Conservation (phyloP, 352 stramenopile species). For the Globisporangium nunn region DNA sequence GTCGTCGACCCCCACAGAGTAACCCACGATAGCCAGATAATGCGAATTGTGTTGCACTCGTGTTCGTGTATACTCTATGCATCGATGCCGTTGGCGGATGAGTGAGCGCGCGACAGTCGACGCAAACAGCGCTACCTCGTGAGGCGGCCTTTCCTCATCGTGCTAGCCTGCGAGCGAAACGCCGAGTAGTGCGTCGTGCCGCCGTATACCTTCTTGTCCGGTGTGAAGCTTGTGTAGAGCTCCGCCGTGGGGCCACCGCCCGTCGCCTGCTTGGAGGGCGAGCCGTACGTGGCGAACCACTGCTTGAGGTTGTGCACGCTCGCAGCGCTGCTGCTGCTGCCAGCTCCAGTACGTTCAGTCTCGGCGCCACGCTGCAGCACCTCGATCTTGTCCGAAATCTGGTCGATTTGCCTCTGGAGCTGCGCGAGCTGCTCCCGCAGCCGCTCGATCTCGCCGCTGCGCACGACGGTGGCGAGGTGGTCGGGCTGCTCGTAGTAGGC, state of each 20-base stretch:
- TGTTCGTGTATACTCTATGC: background rate
- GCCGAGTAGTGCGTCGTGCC: constrained; percentile 71
- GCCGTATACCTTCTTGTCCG: constrained; percentile 67
- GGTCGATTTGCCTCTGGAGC: constrained; percentile 68
- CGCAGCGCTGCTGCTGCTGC: constrained; percentile 6
- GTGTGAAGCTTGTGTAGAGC: constrained; percentile 56
- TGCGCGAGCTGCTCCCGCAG: constrained; percentile 51
- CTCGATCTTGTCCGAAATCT: constrained; percentile 49
- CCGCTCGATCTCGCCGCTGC: constrained; percentile 49
- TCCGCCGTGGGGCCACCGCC: constrained; percentile 16
- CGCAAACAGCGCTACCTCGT: constrained; percentile 31
- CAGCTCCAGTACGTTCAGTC: constrained; percentile 1
- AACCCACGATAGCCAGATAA: background rate
- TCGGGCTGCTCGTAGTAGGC: constrained; percentile 63
- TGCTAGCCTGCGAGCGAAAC: constrained; percentile 51
- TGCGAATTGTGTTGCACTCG: background rate
- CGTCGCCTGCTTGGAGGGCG: constrained; percentile 31
- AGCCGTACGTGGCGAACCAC: constrained; percentile 64
- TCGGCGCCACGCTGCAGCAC: constrained; percentile 4
- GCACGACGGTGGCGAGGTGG: constrained; percentile 39
- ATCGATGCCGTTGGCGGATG: background rate
- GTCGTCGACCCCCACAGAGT: background rate
- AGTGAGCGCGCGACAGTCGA: background rate
- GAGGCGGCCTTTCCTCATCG: constrained; percentile 69
- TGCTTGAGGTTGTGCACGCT: constrained; percentile 60